These are phyloP conservation scores for Eucalyptus grandis DNA, from an alignment of 345 rosid genomes.

Conservation along the genomic window DNA sequence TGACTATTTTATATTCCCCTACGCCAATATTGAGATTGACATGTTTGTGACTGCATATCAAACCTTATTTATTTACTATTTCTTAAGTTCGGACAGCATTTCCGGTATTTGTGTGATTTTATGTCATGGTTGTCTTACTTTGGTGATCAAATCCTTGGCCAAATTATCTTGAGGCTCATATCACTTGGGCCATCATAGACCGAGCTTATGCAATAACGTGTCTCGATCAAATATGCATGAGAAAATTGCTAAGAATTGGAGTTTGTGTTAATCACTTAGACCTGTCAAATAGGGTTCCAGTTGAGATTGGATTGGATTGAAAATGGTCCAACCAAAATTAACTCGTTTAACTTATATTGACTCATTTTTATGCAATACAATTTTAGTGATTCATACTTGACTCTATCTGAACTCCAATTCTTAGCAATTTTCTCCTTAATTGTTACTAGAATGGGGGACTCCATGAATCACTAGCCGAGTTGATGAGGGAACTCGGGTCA, in stretches of 20 bases:
- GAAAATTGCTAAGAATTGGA: not conserved
- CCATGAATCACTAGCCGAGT: not conserved
- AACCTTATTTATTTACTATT: not conserved
- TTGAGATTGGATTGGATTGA: not conserved
- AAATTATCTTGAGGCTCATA: not conserved
- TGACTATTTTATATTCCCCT: not conserved
- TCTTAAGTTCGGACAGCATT: not conserved
- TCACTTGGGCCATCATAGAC: not conserved
- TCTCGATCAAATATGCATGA: not conserved
- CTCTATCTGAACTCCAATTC: not conserved
- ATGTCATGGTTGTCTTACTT: not conserved
- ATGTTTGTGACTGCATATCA: not conserved
- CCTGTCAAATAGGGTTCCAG: not conserved
- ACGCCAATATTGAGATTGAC: not conserved
- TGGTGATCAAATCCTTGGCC: not conserved
- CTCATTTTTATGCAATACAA: not conserved
- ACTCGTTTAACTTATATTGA: not conserved
- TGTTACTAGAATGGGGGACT: not conserved
- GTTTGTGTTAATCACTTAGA: not conserved
- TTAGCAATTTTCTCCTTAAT: not conserved
- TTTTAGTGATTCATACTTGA: not conserved
- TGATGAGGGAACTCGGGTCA: not conserved
- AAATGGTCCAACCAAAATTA: accelerated
- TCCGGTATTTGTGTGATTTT: not conserved
- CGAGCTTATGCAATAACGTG: not conserved